Conservation (phyloP, 148 eudicot genomes). For the Nepenthes gracilis region DNA sequence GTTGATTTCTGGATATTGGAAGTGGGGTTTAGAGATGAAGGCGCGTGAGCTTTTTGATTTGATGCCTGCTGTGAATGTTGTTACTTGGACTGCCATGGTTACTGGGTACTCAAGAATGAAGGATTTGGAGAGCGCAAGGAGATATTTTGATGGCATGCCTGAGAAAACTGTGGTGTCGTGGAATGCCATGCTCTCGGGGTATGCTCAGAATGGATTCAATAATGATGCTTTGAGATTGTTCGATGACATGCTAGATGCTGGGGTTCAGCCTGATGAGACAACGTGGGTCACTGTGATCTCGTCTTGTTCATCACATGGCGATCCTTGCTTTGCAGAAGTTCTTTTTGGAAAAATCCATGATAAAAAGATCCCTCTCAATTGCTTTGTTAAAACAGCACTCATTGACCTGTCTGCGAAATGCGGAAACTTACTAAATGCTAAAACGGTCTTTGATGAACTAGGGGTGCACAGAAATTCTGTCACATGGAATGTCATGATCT, state of each 20-base stretch:
- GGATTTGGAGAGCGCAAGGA: conserved; percentile 41
- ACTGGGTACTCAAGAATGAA: conserved; percentile 38
- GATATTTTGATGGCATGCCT: conserved; percentile 48
- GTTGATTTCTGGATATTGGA: conserved; percentile 63
- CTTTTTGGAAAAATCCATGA: conserved; percentile 33
- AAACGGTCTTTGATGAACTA: conserved; percentile 29
- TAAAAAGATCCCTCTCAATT: conserved; percentile 18
- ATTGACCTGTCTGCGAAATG: conserved; percentile 55
- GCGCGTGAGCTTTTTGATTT: conserved; percentile 38
- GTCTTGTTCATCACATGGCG: conserved; percentile 32
- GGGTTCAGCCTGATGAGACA: conserved; percentile 39
- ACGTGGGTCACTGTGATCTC: conserved; percentile 54
- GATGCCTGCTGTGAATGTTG: conserved; percentile 47
- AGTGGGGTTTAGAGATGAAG: conserved; percentile 37
- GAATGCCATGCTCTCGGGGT: conserved; percentile 64
- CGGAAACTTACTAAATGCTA: conserved; percentile 37
- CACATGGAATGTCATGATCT: conserved; percentile 59
- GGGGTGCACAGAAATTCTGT: conserved; percentile 19
- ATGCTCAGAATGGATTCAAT: conserved; percentile 38
- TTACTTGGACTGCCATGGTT: conserved; percentile 71
- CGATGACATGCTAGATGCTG: conserved; percentile 26
- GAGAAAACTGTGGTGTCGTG: conserved; percentile 52
- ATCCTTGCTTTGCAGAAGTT: conserved; percentile 31
- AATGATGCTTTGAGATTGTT: conserved; percentile 38
- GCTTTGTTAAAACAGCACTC: conserved; percentile 42